Percentiles rank a stretch among this genome's conserved stretches.
phyloP scores from a whole-genome alignment of 441 rosid genomes.

The Pelargonium australe region DNA sequence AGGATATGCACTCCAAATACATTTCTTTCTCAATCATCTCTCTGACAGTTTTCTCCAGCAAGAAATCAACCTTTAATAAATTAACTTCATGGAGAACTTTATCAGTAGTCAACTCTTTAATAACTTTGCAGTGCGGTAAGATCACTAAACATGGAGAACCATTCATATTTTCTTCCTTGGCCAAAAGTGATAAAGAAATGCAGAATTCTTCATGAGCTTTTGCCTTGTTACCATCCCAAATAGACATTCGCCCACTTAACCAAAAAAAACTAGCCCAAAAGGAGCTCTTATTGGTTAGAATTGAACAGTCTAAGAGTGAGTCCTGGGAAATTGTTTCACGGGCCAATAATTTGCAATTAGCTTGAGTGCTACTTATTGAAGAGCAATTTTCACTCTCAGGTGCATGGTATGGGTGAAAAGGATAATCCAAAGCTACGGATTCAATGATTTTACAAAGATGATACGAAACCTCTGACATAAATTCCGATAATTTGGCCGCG shows the following conservation, averaged over 20 bases:
- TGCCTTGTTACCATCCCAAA: constrained; percentile 66
- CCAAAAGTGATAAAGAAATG: constrained; percentile 61
- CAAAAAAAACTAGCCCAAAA: constrained; percentile 91
- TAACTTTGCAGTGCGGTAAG: constrained; percentile 63
- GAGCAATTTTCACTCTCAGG: constrained; percentile 34
- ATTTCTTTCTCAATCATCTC: constrained; percentile 76
- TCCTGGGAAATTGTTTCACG: constrained; percentile 23
- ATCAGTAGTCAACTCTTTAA: constrained; percentile 56
- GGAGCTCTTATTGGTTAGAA: constrained; percentile 37
- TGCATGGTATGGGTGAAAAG: constrained; percentile 34
- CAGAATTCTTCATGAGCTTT: constrained; percentile 75
- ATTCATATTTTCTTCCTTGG: constrained; percentile 32
- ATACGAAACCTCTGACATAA: constrained; percentile 64
- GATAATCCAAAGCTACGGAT: constrained; percentile 66
- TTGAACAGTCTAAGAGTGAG: constrained; percentile 24
- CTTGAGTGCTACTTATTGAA: constrained; percentile 33
- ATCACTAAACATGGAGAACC: constrained; percentile 37
- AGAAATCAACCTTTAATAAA: constrained; percentile 66
- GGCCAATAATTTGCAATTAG: constrained; percentile 29
- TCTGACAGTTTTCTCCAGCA: constrained; percentile 63
- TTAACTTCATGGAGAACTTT: constrained; percentile 69
- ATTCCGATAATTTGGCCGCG: constrained; percentile 46
- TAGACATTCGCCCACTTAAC: constrained; percentile 85
- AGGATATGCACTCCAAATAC: constrained; percentile 57
- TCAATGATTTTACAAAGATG: constrained; percentile 92